Evolutionary conservation across 257 asterid genomes (phyloP).

Genomic region (Cynanchum wilfordii): DNA sequence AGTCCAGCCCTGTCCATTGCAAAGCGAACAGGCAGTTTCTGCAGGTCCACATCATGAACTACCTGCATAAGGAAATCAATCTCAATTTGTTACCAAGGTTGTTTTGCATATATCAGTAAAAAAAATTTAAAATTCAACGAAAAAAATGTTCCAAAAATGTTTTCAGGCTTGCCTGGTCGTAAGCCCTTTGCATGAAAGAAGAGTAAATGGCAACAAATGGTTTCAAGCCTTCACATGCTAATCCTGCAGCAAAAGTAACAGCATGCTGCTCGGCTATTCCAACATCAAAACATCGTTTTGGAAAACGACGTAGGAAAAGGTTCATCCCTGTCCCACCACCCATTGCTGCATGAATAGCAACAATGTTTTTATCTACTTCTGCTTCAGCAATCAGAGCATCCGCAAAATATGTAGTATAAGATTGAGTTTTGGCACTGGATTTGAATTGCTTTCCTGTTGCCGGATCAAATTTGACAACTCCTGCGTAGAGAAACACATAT

Average conservation of each 20-base stretch:
- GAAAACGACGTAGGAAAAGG: constrained; percentile 82
- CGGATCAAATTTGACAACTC: constrained; percentile 89
- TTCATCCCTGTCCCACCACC: constrained; percentile 97
- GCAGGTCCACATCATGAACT: constrained; percentile 92
- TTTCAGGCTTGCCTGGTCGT: constrained; percentile 55
- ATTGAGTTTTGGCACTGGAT: constrained; percentile 64
- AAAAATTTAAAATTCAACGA: not conserved
- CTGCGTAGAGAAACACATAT: constrained; percentile 27
- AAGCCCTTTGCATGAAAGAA: constrained; percentile 86
- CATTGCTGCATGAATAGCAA: constrained; percentile 97
- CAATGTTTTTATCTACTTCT: constrained; percentile 72
- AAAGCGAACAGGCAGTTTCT: constrained; percentile 93
- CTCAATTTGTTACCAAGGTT: constrained; percentile 6
- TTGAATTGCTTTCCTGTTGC: constrained; percentile 90
- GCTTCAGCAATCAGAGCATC: constrained; percentile 96
- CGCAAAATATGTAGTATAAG: constrained; percentile 89
- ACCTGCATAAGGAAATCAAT: constrained; percentile 43
- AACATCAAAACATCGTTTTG: constrained; percentile 77
- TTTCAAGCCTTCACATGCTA: constrained; percentile 94
- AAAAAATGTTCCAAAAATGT: not conserved
- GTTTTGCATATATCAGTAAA: not conserved
- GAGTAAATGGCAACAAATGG: constrained; percentile 94
- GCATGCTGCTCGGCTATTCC: constrained; percentile 99
- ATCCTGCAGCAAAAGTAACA: constrained; percentile 94
- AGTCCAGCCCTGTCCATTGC: constrained; percentile 96